phyloP scores from a whole-genome alignment of 805 yeast genomes.

The Cyberlindnera japonica region DNA sequence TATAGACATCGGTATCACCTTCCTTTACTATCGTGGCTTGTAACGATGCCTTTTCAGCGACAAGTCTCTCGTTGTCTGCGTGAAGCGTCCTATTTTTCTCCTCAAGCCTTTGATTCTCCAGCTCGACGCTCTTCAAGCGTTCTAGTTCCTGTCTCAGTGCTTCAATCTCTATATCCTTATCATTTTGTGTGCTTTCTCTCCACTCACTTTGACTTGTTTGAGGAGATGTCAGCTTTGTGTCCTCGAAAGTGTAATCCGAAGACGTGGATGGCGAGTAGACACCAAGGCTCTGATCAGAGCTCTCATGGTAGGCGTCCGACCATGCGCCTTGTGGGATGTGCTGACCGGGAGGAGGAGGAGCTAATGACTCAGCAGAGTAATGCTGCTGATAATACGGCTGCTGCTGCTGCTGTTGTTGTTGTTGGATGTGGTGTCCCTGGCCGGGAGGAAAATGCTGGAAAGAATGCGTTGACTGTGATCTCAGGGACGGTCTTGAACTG shows the following conservation, averaged over 20 bases:
- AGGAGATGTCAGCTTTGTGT: slow-evolving; percentile 14
- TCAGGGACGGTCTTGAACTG: slow-evolving; percentile 5
- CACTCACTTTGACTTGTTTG: slow-evolving; percentile 13
- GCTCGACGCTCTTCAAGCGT: slow-evolving; percentile 10
- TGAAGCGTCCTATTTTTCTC: slow-evolving; percentile 9
- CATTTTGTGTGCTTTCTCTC: slow-evolving; percentile 3
- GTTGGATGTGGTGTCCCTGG: background rate
- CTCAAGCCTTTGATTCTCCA: slow-evolving; percentile 13
- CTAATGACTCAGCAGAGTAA: background rate
- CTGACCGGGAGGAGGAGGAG: slow-evolving; percentile 2
- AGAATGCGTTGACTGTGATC: slow-evolving; percentile 4
- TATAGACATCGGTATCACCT: background rate
- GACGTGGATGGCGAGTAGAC: slow-evolving; percentile 10
- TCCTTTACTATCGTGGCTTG: background rate
- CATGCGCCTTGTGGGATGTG: slow-evolving; percentile 13
- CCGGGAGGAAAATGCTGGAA: too few species aligned
- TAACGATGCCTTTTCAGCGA: background rate
- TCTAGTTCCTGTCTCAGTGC: slow-evolving; percentile 9
- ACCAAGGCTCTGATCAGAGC: slow-evolving; percentile 8
- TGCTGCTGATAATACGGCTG: slow-evolving; percentile 6
- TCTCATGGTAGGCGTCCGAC: slow-evolving; percentile 2
- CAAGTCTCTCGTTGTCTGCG: background rate
- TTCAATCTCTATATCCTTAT: background rate
- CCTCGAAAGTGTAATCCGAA: slow-evolving; percentile 9
- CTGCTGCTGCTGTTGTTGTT: slow-evolving; percentile 3